Conservation (phyloP, 768 basidiomycete genomes). For the Coprinopsis marcescibilis region DNA sequence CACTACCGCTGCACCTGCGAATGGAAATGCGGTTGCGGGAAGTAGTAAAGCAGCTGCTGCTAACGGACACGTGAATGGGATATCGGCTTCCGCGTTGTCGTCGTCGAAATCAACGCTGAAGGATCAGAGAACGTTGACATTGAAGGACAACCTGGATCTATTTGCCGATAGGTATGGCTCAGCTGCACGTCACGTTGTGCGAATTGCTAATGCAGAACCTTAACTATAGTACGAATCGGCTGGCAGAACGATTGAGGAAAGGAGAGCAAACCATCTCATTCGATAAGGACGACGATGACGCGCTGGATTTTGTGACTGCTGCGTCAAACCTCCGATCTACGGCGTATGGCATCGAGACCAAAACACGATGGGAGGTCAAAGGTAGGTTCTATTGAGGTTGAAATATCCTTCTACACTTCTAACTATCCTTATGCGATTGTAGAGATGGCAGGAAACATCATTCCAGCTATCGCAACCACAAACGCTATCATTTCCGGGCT, state of each 20-base stretch:
- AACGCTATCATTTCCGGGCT: slow-evolving; percentile 96
- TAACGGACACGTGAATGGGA: slow-evolving; percentile 25
- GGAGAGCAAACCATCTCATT: slow-evolving; percentile 77
- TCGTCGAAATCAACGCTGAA: slow-evolving; percentile 55
- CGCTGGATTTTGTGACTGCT: slow-evolving; percentile 94
- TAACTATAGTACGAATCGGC: slow-evolving; percentile 63
- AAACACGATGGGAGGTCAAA: slow-evolving; percentile 97
- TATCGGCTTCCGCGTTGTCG: too few species aligned
- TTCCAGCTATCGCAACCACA: slow-evolving; percentile 98
- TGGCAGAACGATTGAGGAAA: slow-evolving; percentile 60
- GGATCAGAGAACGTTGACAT: slow-evolving; percentile 73
- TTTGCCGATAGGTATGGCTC: slow-evolving; percentile 79
- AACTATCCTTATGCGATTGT: slow-evolving; percentile 1
- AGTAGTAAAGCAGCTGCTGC: slow-evolving; percentile 7
- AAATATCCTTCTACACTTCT: not conserved
- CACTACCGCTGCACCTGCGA: slow-evolving; percentile 8
- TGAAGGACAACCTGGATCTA: slow-evolving; percentile 77
- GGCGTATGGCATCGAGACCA: slow-evolving; percentile 82
- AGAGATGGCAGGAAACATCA: slow-evolving; percentile 99
- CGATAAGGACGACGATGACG: slow-evolving; percentile 98
- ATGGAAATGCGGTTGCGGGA: slow-evolving; percentile 25
- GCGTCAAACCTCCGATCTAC: slow-evolving; percentile 88
- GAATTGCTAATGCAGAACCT: not conserved
- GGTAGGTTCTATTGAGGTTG: too few species aligned
- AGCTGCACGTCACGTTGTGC: not conserved